phyloP scores from a whole-genome alignment of 2,329 filamentous ascomycete species.

The Scedosporium apiospermum region DNA sequence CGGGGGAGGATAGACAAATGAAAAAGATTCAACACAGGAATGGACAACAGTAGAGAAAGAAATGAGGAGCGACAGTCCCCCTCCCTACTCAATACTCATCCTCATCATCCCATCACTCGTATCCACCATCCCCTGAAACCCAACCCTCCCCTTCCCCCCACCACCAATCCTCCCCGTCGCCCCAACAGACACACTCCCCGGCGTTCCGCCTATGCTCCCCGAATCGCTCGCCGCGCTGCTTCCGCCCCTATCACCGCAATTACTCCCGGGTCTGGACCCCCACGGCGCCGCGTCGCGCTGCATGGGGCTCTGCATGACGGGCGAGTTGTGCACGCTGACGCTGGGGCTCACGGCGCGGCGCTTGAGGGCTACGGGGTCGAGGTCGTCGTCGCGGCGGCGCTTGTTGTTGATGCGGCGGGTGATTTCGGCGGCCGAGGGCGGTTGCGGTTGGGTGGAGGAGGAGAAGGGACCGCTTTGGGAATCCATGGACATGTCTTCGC shows the following conservation, averaged over 20 bases:
- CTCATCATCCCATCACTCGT: conserved; percentile 94
- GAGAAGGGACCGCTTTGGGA: conserved; percentile 40
- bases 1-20: conserved; percentile 5
- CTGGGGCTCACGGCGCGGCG: conserved; percentile 84
- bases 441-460: conserved; percentile 17
- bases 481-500: conserved; percentile 66
- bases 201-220: conserved; percentile 27
- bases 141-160: conserved; percentile 53
- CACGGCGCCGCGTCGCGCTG: conserved; percentile 62
- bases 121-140: conserved; percentile 88
- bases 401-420: conserved; percentile 71
- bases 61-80: background rate
- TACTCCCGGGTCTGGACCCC: conserved; percentile 61
- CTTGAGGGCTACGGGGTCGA: conserved; percentile 83
- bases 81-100: conserved; percentile 77
- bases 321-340: conserved; percentile 84
- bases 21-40: background rate
- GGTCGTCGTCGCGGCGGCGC: conserved; percentile 82
- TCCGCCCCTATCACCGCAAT: conserved; percentile 42
- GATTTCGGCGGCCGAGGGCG: conserved; percentile 62
- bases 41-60: background rate
- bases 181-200: conserved; percentile 17
- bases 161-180: conserved; percentile 34
- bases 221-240: conserved; percentile 43
- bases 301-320: conserved; percentile 74